These are phyloP conservation scores for Linum trigynum DNA, from an alignment of 345 rosid genomes.

Conservation along the genomic window DNA sequence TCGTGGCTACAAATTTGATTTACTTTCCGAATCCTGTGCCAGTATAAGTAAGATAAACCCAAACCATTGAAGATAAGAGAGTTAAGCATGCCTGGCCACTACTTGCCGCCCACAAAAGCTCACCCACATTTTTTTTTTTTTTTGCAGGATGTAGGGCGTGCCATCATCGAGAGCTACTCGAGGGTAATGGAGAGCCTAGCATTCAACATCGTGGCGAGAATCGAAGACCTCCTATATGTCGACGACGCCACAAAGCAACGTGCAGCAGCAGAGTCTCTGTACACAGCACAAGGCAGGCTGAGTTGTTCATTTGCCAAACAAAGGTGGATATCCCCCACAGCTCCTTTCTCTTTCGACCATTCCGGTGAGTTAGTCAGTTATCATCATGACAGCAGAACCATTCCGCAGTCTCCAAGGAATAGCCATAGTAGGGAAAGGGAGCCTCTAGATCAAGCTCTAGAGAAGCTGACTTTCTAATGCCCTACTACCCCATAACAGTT, in stretches of 20 bases:
- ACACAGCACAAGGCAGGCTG: slow-evolving; percentile 13
- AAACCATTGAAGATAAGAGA: no score
- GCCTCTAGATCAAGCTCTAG: not conserved
- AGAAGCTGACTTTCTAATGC: not conserved
- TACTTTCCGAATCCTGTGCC: no score
- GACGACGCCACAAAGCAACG: slow-evolving; percentile 39
- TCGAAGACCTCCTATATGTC: slow-evolving; percentile 35
- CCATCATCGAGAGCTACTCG: slow-evolving; percentile 44
- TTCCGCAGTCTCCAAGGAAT: not conserved
- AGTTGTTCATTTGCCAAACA: slow-evolving; percentile 15
- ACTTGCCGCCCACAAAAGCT: no score
- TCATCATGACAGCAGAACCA: not conserved
- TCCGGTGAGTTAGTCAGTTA: not conserved
- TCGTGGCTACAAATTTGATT: no score
- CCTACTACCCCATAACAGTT: not conserved
- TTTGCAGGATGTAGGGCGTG: slow-evolving; percentile 40
- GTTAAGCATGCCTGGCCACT: no score
- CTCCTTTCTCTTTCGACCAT: slow-evolving; percentile 1
- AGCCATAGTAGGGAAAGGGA: not conserved
- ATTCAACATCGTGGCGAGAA: slow-evolving; percentile 32
- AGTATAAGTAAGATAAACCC: no score
- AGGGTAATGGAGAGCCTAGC: slow-evolving; percentile 44
- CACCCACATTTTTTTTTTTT: no score
- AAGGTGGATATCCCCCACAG: slow-evolving; percentile 15
- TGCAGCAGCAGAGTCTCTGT: slow-evolving; percentile 19